phyloP scores from a whole-genome alignment of 1,284 basidiomycete species.

The Ustilago sp. region DNA sequence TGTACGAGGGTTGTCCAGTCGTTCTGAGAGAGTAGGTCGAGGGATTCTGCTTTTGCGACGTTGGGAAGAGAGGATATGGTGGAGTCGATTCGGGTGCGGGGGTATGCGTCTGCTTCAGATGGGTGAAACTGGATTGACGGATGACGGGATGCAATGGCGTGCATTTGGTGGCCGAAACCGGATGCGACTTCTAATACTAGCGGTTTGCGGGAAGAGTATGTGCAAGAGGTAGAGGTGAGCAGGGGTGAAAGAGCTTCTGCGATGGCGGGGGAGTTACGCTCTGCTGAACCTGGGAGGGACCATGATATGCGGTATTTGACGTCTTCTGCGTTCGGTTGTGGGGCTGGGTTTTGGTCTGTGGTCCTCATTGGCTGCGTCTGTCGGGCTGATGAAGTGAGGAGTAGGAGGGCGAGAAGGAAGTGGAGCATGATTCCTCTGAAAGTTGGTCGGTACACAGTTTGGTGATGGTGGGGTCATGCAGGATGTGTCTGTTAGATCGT shows the following conservation, averaged over 20 bases:
- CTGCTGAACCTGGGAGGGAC: slow-evolving; percentile 44
- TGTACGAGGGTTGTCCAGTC: slow-evolving; percentile 47
- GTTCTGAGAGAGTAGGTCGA: slow-evolving; percentile 39
- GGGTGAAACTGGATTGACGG: slow-evolving; percentile 35
- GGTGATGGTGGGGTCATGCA: too few relatives aligned
- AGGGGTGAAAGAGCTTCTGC: slow-evolving; percentile 31
- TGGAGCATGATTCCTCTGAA: slow-evolving; percentile 1
- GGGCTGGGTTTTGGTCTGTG: neutral
- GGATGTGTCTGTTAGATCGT: too few relatives aligned
- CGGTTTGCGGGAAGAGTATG: slow-evolving; percentile 12
- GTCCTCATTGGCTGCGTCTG: neutral
- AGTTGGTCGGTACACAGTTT: neutral
- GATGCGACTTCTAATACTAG: slow-evolving; percentile 48
- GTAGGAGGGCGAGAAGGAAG: neutral
- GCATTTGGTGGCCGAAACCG: slow-evolving; percentile 45
- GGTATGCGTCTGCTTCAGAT: slow-evolving; percentile 42
- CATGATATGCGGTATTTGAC: slow-evolving; percentile 41
- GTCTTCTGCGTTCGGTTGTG: neutral
- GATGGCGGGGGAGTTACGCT: slow-evolving; percentile 49
- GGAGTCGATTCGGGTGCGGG: slow-evolving; percentile 31
- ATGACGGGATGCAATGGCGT: slow-evolving; percentile 16
- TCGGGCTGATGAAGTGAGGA: neutral
- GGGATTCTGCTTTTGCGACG: slow-evolving; percentile 30
- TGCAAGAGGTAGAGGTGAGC: slow-evolving; percentile 6
- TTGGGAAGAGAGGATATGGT: slow-evolving; percentile 17